These are phyloP conservation scores for Aspergillus ibericus DNA, from an alignment of 2,329 filamentous ascomycete genomes.

Conservation along the genomic window DNA sequence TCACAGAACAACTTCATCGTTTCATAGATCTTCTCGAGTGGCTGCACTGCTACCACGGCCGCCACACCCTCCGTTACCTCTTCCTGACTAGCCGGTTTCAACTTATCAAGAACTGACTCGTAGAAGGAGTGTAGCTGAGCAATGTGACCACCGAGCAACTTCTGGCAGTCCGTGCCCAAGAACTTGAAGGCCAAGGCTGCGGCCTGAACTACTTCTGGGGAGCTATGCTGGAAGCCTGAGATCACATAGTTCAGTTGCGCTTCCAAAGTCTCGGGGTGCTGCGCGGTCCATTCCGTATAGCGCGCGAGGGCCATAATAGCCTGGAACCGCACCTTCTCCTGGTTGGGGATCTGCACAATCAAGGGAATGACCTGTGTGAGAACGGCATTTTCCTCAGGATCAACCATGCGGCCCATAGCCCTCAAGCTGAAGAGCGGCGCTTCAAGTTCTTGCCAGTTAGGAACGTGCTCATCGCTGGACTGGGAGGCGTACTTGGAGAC, in stretches of 20 bases:
- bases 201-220: slow-evolving; percentile 86
- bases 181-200: slow-evolving; percentile 94
- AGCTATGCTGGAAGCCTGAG: slow-evolving; percentile 82
- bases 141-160: slow-evolving; percentile 79
- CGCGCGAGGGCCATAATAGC: slow-evolving; percentile 96
- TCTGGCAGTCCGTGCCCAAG: slow-evolving; percentile 92
- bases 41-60: slow-evolving; percentile 84
- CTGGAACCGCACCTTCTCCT: slow-evolving; percentile 97
- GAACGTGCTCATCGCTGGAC: slow-evolving; percentile 71
- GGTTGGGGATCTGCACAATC: slow-evolving; percentile 88
- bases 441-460: slow-evolving; percentile 94
- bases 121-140: slow-evolving; percentile 89
- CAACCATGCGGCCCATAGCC: slow-evolving; percentile 95
- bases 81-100: slow-evolving; percentile 85
- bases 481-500: slow-evolving; percentile 77
- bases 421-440: slow-evolving; percentile 93
- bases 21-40: slow-evolving; percentile 73
- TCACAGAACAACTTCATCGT: slow-evolving; percentile 92
- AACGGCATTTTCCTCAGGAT: slow-evolving; percentile 81
- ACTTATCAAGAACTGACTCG: slow-evolving; percentile 79
- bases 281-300: slow-evolving; percentile 97
- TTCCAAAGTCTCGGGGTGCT: slow-evolving; percentile 88
- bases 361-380: slow-evolving; percentile 89
- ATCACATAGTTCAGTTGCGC: slow-evolving; percentile 95
- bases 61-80: slow-evolving; percentile 96